A percentile compares a stretch with the other conserved stretches of the same genome.
These are phyloP conservation scores for Begonia masoniana DNA, from an alignment of 306 rosid species.

Conservation along the genomic window DNA sequence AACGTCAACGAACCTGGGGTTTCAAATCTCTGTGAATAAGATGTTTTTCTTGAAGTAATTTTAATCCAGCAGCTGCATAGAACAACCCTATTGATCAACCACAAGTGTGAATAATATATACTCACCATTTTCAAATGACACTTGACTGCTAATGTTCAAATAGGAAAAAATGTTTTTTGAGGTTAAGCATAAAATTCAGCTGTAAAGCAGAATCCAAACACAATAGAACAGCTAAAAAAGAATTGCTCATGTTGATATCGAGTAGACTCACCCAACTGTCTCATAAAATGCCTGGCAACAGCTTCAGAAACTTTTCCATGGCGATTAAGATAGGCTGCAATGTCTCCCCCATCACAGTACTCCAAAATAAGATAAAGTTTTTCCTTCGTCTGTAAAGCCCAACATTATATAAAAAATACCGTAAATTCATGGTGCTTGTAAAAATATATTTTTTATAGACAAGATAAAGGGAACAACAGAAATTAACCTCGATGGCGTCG, in stretches of 20 bases:
- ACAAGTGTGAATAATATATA: background rate
- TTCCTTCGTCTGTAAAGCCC: conserved; percentile 47
- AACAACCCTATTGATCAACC: conserved; percentile 14
- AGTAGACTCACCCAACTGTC: conserved; percentile 54
- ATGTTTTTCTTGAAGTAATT: conserved; percentile 76
- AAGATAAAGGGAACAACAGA: background rate
- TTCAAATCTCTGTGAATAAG: conserved; percentile 96
- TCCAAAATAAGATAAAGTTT: conserved; percentile 88
- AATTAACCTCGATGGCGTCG: conserved; percentile 47
- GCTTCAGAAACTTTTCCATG: conserved; percentile 63
- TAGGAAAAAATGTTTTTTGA: too few relatives aligned
- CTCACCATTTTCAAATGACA: too few relatives aligned
- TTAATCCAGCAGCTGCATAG: conserved; percentile 68
- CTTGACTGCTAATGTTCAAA: too few relatives aligned
- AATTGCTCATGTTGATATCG: background rate
- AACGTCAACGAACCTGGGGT: conserved; percentile 55
- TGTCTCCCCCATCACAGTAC: conserved; percentile 92
- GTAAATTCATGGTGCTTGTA: background rate
- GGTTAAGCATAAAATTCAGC: too few relatives aligned
- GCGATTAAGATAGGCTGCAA: conserved; percentile 44
- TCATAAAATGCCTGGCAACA: conserved; percentile 78
- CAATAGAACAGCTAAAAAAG: conserved; percentile 4
- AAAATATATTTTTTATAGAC: background rate
- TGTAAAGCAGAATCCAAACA: background rate
- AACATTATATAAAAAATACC: conserved; percentile 7